These are phyloP conservation scores for Gynostemma pentaphyllum DNA, from an alignment of 306 rosid genomes.

Conservation along the genomic window DNA sequence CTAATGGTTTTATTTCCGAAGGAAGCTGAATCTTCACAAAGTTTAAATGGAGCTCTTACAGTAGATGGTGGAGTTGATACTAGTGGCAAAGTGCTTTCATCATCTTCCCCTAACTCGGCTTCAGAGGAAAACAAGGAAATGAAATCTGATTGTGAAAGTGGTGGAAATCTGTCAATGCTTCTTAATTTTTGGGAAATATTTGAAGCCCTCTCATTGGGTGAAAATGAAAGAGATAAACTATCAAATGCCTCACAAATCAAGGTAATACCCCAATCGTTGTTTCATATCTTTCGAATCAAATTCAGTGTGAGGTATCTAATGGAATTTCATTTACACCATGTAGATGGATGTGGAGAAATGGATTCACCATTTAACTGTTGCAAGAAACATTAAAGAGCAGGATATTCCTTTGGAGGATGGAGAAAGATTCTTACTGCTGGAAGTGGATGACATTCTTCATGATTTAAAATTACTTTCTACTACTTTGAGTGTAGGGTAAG, in stretches of 20 bases:
- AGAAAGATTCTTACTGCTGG: neutral
- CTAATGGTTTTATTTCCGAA: slow-evolving; percentile 22
- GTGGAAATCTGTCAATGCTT: neutral
- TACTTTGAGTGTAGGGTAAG: neutral
- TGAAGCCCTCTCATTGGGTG: neutral
- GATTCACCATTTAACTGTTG: neutral
- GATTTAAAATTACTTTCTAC: neutral
- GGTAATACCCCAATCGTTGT: neutral
- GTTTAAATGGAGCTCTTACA: neutral
- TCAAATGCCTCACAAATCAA: neutral
- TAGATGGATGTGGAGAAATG: slow-evolving; percentile 7
- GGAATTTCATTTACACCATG: neutral
- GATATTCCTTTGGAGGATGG: neutral
- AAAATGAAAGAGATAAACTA: neutral
- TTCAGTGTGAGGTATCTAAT: neutral
- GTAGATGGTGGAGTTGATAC: neutral
- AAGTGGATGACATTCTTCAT: neutral
- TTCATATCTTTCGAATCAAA: neutral
- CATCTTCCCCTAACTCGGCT: neutral
- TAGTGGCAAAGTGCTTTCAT: neutral
- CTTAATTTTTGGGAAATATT: slow-evolving; percentile 15
- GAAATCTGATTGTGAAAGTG: neutral
- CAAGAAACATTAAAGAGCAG: neutral
- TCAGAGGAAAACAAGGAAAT: neutral
- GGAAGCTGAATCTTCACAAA: neutral